Evolutionary conservation across 306 rosid genomes (phyloP), one percentile per base, ranked within the genome.

Genomic region (Corylus americana): DNA sequence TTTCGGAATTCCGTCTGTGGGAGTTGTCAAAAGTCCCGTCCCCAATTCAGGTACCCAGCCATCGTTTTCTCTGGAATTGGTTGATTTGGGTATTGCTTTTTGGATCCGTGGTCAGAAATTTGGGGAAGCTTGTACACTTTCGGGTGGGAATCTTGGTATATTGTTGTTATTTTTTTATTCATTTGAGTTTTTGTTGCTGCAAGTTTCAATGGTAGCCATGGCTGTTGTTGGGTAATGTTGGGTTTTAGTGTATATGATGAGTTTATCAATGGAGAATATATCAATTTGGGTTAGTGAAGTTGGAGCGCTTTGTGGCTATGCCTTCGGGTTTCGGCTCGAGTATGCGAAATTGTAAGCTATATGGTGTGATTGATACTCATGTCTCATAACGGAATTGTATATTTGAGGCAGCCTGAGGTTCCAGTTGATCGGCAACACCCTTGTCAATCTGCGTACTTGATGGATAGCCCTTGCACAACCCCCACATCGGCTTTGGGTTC

Each of bases 391-490:
- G 85, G 83, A 85, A 79, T 87, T 88, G 85, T 79, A 78, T 86
- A 91, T 57, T 83, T 80, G 84, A 87, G 84, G 82, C 77, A 90
- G 86, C 82, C 86, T 72, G 89, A 79, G 67, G 76, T 77, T 85
- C 73, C 57, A 13, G 74, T 82, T 77, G 89, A 88, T 88, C 89
- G 74, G 85, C 74, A 70, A 73, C 77, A 82, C 57, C 82, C 74
- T 58, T 71, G 67, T 80, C 82, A 73, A 66, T 51, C 85, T 78
- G 53, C n/a, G 10, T 80, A 72, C 83, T 72, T 81, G 74, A 93
- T 96, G 99, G 97, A 90, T 83, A 86, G 94, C 82, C 90, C 89
- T 74, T 85, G 89, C 25, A 71, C 88, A 61, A 68, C 84, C 80
- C 84, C 84, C 58, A 81, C 86, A 31, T 90, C 88, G 14, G 78